A percentile compares a stretch with the other conserved stretches of the same genome.
These are phyloP conservation scores for Herpetomonas samuelpessoai DNA, from an alignment of 208 protist species.

Conservation along the genomic window DNA sequence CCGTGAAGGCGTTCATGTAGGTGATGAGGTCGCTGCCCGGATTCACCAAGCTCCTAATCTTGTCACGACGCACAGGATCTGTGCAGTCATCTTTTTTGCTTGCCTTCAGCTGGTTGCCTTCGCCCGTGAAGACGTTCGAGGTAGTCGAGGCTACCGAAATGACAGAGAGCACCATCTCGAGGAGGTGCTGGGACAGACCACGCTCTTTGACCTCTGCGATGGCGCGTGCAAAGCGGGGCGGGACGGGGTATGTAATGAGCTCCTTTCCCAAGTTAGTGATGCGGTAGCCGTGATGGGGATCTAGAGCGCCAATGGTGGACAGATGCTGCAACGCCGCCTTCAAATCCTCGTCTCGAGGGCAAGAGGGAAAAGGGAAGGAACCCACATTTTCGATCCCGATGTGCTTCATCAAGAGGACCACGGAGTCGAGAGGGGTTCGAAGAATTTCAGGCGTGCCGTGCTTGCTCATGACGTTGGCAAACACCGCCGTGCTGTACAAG, in stretches of 20 bases:
- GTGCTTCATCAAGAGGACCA: conserved; percentile 92
- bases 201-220: conserved; percentile 54
- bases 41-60: conserved; percentile 59
- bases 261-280: conserved; percentile 68
- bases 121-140: conserved; percentile 78
- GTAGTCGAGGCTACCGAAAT: conserved; percentile 72
- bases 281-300: conserved; percentile 31
- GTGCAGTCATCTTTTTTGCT: conserved; percentile 32
- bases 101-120: conserved; percentile 78
- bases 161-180: conserved; percentile 55
- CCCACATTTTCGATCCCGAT: conserved; percentile 86
- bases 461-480: conserved; percentile 96
- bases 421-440: conserved; percentile 86
- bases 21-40: conserved; percentile 88
- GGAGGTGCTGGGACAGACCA: conserved; percentile 17
- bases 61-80: conserved; percentile 31
- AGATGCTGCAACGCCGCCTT: conserved; percentile 74
- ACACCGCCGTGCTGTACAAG: conserved; percentile 97
- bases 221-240: conserved; percentile 78
- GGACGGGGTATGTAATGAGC: conserved; percentile 79
- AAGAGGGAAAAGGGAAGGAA: conserved; percentile 87
- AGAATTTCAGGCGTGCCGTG: conserved; percentile 94
- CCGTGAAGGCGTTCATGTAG: conserved; percentile 68
- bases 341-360: conserved; percentile 66
- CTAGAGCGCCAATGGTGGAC: conserved; percentile 68